Percentiles rank a stretch among this genome's conserved stretches.
phyloP scores from a whole-genome alignment of 768 basidiomycete genomes.

The Suillus bovinus region DNA sequence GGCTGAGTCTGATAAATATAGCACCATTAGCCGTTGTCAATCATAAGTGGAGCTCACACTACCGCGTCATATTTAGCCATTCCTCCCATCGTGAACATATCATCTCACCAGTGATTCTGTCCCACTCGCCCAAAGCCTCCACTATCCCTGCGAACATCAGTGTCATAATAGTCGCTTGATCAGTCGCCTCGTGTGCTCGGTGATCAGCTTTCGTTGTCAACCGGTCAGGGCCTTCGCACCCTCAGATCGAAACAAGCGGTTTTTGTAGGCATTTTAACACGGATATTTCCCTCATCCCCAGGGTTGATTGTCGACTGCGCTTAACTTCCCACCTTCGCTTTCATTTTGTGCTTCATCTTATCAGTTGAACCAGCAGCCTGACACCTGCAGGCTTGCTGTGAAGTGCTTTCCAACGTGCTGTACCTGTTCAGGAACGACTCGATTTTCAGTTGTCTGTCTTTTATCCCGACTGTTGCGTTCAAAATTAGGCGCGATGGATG shows the following conservation, averaged over 20 bases:
- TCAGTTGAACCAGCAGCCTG: neutral
- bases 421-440: neutral
- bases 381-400: conserved; percentile 5
- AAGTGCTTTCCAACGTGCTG: neutral
- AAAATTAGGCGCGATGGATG: neutral
- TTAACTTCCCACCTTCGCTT: neutral
- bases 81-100: conserved; percentile 2
- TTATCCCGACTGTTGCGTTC: neutral
- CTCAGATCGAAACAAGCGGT: neutral
- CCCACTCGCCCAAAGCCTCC: neutral
- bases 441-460: neutral
- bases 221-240: conserved; percentile 1
- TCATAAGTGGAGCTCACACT: neutral
- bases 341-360: neutral
- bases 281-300: neutral
- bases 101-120: neutral
- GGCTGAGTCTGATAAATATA: neutral
- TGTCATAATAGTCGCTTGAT: neutral
- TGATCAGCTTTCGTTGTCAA: neutral
- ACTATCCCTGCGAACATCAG: neutral
- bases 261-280: neutral
- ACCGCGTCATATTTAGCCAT: conserved; percentile 2
- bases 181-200: conserved; percentile 1
- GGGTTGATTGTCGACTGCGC: neutral
- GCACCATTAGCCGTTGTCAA: neutral